phyloP scores from a whole-genome alignment of 2,329 filamentous ascomycete species.

The Talaromyces marneffei region DNA sequence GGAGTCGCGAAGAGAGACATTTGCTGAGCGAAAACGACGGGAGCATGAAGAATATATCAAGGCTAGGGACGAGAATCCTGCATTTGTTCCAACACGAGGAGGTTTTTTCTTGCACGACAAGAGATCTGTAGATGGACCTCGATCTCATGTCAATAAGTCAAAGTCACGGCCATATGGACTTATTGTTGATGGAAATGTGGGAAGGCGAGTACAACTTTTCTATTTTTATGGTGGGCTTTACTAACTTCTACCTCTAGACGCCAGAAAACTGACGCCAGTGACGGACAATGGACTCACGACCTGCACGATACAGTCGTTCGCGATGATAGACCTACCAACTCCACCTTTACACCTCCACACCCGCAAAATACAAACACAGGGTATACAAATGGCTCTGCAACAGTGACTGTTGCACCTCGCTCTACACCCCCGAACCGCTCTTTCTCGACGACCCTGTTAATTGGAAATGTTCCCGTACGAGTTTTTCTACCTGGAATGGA shows the following conservation, averaged over 20 bases:
- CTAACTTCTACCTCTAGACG: background rate
- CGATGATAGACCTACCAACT: conserved; percentile 30
- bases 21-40: conserved; percentile 66
- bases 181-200: conserved; percentile 39
- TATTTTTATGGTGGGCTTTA: background rate
- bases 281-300: conserved; percentile 84
- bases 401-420: conserved; percentile 46
- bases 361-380: conserved; percentile 22
- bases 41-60: conserved; percentile 90
- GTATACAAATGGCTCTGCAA: conserved; percentile 21
- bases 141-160: conserved; percentile 46
- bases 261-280: conserved; percentile 51
- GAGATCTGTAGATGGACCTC: conserved; percentile 70
- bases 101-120: conserved; percentile 98
- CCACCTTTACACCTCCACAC: conserved; percentile 24
- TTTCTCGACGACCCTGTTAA: conserved; percentile 75
- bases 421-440: conserved; percentile 64
- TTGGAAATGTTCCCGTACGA: conserved; percentile 79
- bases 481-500: conserved; percentile 74
- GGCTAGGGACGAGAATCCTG: conserved; percentile 79
- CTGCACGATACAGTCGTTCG: conserved; percentile 66
- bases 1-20: conserved; percentile 47
- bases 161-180: conserved; percentile 52
- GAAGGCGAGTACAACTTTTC: conserved; percentile 34
- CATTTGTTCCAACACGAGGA: conserved; percentile 89